Conservation (phyloP, 495 filamentous ascomycete species). For the Achaetomiella virescens region DNA sequence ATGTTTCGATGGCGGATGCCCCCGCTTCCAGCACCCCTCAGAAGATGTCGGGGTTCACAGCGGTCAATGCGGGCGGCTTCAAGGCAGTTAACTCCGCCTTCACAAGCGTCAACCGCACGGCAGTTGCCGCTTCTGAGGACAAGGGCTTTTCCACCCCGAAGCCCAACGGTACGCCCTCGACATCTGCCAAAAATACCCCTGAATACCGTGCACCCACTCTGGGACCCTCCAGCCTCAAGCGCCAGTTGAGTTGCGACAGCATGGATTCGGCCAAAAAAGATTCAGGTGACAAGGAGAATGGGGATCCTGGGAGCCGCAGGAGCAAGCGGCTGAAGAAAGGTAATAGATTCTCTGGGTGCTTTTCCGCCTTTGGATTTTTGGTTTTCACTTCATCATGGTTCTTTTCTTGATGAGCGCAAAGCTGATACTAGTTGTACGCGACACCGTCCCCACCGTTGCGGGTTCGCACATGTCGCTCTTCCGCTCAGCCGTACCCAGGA, state of each 20-base stretch:
- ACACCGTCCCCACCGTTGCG: conserved; percentile 81
- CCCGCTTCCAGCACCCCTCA: conserved; percentile 38
- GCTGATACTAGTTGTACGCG: conserved; percentile 40
- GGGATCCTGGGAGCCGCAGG: conserved; percentile 69
- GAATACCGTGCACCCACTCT: conserved; percentile 51
- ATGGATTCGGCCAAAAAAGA: conserved; percentile 51
- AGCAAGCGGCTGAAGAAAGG: conserved; percentile 94
- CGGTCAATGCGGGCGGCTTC: conserved; percentile 52
- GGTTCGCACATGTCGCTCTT: conserved; percentile 96
- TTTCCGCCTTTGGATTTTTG: too few species aligned
- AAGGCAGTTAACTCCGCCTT: conserved; percentile 57
- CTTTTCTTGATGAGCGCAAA: neutral
- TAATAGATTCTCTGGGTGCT: too few species aligned
- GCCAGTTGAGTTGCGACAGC: conserved; percentile 75
- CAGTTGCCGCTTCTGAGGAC: conserved; percentile 24
- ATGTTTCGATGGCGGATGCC: conserved; percentile 52
- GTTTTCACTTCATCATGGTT: too few species aligned
- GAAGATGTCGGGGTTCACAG: conserved; percentile 62
- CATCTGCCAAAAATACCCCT: conserved; percentile 52
- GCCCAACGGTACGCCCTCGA: conserved; percentile 46
- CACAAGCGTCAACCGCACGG: conserved; percentile 63
- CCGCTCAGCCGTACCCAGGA: conserved; percentile 68
- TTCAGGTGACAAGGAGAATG: conserved; percentile 57
- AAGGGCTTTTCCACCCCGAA: conserved; percentile 40
- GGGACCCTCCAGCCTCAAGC: conserved; percentile 59